Evolutionary conservation across 306 rosid species (phyloP).

Genomic region (Boehmeria nivea): DNA sequence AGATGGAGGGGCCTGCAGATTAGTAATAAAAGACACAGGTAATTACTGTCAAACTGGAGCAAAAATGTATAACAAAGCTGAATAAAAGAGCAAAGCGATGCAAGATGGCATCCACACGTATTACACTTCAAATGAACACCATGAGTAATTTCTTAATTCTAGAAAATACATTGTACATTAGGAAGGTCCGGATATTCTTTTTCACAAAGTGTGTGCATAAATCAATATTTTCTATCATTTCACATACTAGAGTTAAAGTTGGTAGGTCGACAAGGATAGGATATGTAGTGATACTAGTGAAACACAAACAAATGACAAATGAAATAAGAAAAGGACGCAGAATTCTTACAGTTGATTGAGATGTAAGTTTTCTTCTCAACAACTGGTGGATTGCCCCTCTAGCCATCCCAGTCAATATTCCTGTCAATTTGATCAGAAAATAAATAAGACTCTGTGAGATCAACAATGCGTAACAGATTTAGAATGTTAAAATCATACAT

Average conservation of each 20-base stretch:
- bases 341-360: constrained; percentile 50
- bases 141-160: background rate
- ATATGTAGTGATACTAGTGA: background rate
- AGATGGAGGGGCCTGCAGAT: constrained; percentile 46
- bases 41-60: background rate
- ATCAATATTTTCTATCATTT: background rate
- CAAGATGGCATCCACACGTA: too few species aligned
- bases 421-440: constrained; percentile 27
- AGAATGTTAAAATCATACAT: too few species aligned
- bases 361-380: constrained; percentile 64
- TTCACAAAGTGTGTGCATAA: too few species aligned
- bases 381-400: constrained; percentile 70
- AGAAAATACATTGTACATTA: background rate
- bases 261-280: background rate
- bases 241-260: background rate
- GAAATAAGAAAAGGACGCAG: background rate
- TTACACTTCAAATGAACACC: background rate
- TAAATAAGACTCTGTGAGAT: too few species aligned
- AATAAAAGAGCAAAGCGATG: background rate
- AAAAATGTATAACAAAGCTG: background rate
- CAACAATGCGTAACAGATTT: too few species aligned
- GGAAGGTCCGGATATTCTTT: too few species aligned
- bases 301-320: background rate
- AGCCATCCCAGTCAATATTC: constrained; percentile 57
- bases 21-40: constrained; percentile 14